phyloP scores from a whole-genome alignment of 2,329 filamentous ascomycete genomes.

The Aspergillus tanneri region DNA sequence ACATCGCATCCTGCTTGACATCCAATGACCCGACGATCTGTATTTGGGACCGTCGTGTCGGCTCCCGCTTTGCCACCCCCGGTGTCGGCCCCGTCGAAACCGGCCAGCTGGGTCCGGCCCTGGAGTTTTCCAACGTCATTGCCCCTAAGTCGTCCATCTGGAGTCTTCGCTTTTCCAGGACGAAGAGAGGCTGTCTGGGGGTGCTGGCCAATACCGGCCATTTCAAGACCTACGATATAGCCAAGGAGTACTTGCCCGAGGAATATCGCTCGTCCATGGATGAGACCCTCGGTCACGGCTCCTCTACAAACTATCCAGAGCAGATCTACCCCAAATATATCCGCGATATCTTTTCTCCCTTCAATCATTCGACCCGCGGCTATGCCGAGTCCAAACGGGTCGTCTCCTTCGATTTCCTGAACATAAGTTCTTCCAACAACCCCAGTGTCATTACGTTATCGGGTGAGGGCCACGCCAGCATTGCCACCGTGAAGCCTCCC shows the following conservation, averaged over 20 bases:
- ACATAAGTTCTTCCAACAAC: conserved; percentile 46
- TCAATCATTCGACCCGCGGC: conserved; percentile 45
- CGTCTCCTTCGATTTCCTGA: conserved; percentile 63
- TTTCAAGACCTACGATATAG: conserved; percentile 57
- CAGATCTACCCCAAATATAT: conserved; percentile 47
- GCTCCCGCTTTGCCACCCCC: conserved; percentile 38
- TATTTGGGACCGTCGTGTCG: conserved; percentile 61
- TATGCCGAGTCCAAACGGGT: conserved; percentile 50
- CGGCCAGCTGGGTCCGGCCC: conserved; percentile 49
- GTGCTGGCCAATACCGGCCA: conserved; percentile 60
- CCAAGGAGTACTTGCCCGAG: conserved; percentile 49
- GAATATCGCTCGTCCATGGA: conserved; percentile 41
- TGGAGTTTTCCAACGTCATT: conserved; percentile 59
- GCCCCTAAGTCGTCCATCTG: conserved; percentile 56
- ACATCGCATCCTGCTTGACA: conserved; percentile 59
- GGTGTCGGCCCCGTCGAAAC: conserved; percentile 36
- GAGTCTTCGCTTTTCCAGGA: conserved; percentile 62
- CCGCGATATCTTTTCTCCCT: conserved; percentile 48
- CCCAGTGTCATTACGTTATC: conserved; percentile 55
- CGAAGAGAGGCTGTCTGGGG: conserved; percentile 57
- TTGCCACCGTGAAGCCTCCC: conserved; percentile 49
- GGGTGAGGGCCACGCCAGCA: conserved; percentile 51
- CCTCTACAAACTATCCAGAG: conserved; percentile 43
- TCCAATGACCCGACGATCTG: conserved; percentile 58
- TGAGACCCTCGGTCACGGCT: conserved; percentile 41